Conservation (phyloP, 179 eudicot species). For the Vitellaria paradoxa region DNA sequence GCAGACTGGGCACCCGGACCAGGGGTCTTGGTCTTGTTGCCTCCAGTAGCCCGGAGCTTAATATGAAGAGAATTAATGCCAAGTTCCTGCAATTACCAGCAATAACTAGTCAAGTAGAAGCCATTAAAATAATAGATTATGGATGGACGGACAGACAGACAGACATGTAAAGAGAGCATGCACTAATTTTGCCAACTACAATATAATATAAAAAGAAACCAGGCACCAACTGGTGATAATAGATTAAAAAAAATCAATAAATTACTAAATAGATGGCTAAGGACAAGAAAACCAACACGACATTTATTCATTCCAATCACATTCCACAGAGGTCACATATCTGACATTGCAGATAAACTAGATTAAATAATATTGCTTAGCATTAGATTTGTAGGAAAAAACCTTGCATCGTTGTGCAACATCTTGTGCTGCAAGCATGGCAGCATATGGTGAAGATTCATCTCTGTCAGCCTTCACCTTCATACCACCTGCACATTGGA, state of each 20-base stretch:
- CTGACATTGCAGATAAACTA: no score
- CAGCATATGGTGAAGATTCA: conserved; percentile 23
- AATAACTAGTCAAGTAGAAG: neutral
- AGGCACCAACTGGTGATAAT: neutral
- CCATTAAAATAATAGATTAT: conserved; percentile 10
- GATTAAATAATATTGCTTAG: neutral
- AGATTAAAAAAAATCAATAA: neutral
- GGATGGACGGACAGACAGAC: no score
- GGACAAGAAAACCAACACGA: neutral
- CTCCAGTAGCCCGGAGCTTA: conserved; percentile 30
- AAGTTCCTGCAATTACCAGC: conserved; percentile 38
- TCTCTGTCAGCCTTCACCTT: conserved; percentile 93
- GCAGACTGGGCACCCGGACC: conserved; percentile 98
- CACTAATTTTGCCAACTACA: neutral
- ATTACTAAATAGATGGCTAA: neutral
- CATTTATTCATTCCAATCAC: neutral
- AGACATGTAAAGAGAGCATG: neutral
- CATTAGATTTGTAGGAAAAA: neutral
- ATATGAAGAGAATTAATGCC: conserved; percentile 22
- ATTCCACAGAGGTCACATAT: no score
- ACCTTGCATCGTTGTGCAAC: conserved; percentile 23
- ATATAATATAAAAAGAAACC: neutral
- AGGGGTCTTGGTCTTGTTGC: conserved; percentile 90
- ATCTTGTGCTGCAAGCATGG: no score
- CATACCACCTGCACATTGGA: conserved; percentile 64